Evolutionary conservation across 345 rosid genomes (phyloP).

Genomic region (Dimocarpus longan): DNA sequence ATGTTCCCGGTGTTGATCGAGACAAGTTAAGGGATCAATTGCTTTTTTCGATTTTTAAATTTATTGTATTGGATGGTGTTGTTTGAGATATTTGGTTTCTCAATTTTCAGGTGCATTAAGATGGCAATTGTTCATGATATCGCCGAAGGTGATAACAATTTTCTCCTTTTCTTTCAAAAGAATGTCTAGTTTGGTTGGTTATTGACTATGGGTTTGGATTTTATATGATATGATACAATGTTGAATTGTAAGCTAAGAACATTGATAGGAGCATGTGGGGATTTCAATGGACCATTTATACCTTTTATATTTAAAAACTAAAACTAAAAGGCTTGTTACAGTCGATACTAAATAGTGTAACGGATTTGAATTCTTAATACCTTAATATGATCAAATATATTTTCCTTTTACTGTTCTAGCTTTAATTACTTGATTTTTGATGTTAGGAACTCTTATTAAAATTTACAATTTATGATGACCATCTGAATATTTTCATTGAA

Average conservation of each 20-base stretch:
- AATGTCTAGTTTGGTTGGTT: neutral
- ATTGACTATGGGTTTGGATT: neutral
- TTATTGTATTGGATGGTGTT: neutral
- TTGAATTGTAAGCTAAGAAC: too few relatives aligned
- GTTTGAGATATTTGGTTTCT: neutral
- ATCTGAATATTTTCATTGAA: neutral
- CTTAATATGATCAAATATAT: neutral
- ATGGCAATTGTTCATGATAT: constrained; percentile 97
- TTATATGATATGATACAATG: neutral
- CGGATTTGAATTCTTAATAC: too few relatives aligned
- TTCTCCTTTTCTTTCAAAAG: neutral
- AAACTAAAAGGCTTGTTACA: neutral
- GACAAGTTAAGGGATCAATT: constrained; percentile 57
- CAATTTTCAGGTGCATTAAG: constrained; percentile 72
- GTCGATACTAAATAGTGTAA: neutral
- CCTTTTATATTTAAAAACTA: neutral
- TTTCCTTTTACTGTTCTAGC: neutral
- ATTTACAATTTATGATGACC: neutral
- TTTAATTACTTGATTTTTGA: neutral
- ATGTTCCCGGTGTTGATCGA: constrained; percentile 80
- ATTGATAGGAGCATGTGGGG: too few relatives aligned
- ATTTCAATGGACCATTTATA: neutral
- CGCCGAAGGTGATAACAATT: constrained; percentile 65
- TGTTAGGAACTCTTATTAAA: neutral
- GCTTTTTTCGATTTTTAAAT: neutral